These are phyloP conservation scores for Eucommia ulmoides DNA, from an alignment of 257 asterid species.

Conservation along the genomic window DNA sequence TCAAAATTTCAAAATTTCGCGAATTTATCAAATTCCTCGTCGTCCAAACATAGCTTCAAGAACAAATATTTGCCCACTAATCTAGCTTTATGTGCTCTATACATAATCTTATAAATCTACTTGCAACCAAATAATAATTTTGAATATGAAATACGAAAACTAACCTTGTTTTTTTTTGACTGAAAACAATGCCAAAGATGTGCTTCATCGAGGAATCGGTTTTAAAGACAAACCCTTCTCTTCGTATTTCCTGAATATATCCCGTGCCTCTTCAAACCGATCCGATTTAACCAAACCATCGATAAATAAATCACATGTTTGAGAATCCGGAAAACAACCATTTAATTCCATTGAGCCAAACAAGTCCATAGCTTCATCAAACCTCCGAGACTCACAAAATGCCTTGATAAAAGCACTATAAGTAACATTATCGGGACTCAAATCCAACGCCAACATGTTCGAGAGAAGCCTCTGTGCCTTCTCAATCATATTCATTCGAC, in stretches of 20 bases:
- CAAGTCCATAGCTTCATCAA: conserved; percentile 46
- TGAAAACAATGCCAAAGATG: too few species aligned
- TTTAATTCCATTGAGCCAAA: conserved; percentile 59
- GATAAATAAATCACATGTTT: conserved; percentile 37
- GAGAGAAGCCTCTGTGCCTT: conserved; percentile 61
- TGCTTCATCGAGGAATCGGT: conserved; percentile 22
- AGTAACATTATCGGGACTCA: conserved; percentile 73
- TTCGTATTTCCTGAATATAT: conserved; percentile 32
- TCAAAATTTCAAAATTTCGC: too few species aligned
- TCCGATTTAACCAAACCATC: conserved; percentile 42
- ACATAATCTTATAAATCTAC: too few species aligned
- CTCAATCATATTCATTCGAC: conserved; percentile 44
- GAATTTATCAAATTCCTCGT: too few species aligned
- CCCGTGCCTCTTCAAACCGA: conserved; percentile 42
- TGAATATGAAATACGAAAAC: too few species aligned
- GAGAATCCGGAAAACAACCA: conserved; percentile 61
- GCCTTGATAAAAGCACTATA: conserved; percentile 55
- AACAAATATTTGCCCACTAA: too few species aligned
- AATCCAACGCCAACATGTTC: conserved; percentile 46
- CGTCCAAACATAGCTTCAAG: too few species aligned
- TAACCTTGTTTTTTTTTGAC: too few species aligned
- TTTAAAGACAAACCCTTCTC: conserved; percentile 38
- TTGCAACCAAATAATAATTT: too few species aligned
- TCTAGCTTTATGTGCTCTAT: too few species aligned
- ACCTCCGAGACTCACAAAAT: conserved; percentile 53